Conservation (phyloP, 176 grass and related monocot species). For the Luzula sylvatica region DNA sequence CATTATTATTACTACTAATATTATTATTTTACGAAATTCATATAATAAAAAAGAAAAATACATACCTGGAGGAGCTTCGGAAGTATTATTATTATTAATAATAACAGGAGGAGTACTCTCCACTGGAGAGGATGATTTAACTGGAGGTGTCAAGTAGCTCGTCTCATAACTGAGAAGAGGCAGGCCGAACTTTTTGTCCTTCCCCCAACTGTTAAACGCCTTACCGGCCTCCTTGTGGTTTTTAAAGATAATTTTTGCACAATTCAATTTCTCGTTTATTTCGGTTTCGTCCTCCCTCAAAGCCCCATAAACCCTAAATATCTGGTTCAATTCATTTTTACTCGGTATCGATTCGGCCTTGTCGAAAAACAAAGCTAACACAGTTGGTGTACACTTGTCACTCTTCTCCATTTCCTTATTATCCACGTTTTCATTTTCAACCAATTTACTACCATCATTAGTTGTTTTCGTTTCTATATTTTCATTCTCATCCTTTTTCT, state of each 20-base stretch:
- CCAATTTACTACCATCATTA: no score
- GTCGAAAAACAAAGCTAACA: slow-evolving; percentile 36
- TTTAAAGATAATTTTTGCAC: slow-evolving; percentile 45
- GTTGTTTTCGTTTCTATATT: no score
- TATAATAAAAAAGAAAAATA: background rate
- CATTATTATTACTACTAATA: no score
- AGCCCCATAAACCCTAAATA: slow-evolving; percentile 42
- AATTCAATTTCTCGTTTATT: slow-evolving; percentile 27
- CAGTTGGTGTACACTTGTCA: slow-evolving; percentile 20
- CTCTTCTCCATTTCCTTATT: slow-evolving; percentile 15
- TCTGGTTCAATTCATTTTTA: slow-evolving; percentile 41
- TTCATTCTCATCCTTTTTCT: slow-evolving; percentile 43
- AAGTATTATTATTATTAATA: background rate
- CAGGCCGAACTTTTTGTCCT: slow-evolving; percentile 38
- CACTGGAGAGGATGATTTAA: no score
- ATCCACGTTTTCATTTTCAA: no score
- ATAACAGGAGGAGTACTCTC: background rate
- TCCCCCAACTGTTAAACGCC: slow-evolving; percentile 39
- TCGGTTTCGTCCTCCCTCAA: slow-evolving; percentile 38
- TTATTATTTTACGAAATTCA: background rate
- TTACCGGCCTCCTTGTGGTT: slow-evolving; percentile 35
- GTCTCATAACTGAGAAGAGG: slow-evolving; percentile 38
- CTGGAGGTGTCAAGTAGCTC: slow-evolving; percentile 24
- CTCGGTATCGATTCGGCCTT: slow-evolving; percentile 37
- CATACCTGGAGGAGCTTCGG: slow-evolving; percentile 9